Evolutionary conservation across 768 basidiomycete species (phyloP), one percentile per base, ranked within the genome.

Genomic region (Crassisporium funariophilum): DNA sequence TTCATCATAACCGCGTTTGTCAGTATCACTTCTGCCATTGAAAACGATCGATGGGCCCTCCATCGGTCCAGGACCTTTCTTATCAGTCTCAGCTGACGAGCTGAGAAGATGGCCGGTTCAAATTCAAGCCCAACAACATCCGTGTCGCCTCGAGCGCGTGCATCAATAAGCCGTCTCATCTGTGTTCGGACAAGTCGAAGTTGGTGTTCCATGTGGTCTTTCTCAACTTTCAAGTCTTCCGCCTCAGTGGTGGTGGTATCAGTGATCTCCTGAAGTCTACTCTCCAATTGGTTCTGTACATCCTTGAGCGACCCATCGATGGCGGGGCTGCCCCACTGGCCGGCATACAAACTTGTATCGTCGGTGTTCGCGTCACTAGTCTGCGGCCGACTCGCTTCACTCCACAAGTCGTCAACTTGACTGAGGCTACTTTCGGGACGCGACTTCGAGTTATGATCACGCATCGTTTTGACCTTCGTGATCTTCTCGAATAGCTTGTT

Each of bases 401-500:
- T 92, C 91, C 91, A 94, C 11, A 91, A 67, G 56, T 94, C 91
- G 57, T 94, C 91, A 13, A 81, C 81, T 58, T 88, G 87, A 58
- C 89, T 91, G 34, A 90, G 77, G 62, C 90, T 91, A 58, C 91
- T 93, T 60, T 95, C 93, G 4, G 93, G 91, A 5, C 93, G 80
- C n/a, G 85, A 76, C 53, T 87, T 88, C 35, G 77, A 76, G 52
- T 85, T 81, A 50, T 90, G 84, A 54, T 90, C 88, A 12, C 91
- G 86, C 77, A 91, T 79, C 12, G 84, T 86, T 69, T 93, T 91
- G 41, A 92, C 90, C 62, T 88, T 91, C 24, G 92, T 86, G 60
- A 98, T 95, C 70, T 93, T 90, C 69, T 98, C 91, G 64, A 86
- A 98, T 21, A 95, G 74, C 57, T 88, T 91, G 74, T 93, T 91